These are phyloP conservation scores for Colletotrichum eleusines DNA, from an alignment of 2,329 filamentous ascomycete species.

Conservation along the genomic window DNA sequence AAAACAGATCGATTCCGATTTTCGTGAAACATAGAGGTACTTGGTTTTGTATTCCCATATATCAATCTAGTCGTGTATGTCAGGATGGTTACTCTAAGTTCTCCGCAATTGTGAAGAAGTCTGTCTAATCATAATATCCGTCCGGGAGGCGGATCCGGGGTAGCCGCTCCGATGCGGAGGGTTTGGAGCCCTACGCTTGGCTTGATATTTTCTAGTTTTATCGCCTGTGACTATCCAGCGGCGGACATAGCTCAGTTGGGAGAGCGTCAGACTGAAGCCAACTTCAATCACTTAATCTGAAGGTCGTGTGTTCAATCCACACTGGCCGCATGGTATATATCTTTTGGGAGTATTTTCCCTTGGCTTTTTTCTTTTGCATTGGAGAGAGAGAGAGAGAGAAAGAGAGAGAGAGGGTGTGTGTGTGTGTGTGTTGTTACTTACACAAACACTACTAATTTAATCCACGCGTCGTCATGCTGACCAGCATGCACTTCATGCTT, in stretches of 20 bases:
- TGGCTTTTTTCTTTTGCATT: not conserved
- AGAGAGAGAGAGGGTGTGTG: too few relatives aligned
- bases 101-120: not conserved
- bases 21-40: too few relatives aligned
- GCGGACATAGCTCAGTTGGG: conserved; percentile 42
- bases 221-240: accelerated
- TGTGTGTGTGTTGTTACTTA: too few relatives aligned
- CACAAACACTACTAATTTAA: too few relatives aligned
- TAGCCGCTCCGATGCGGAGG: not conserved
- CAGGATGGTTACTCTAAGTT: too few relatives aligned
- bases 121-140: too few relatives aligned
- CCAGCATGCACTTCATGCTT: conserved; percentile 29
- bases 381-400: too few relatives aligned
- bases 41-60: too few relatives aligned
- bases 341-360: not conserved
- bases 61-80: too few relatives aligned
- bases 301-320: conserved; percentile 41
- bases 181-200: conserved; percentile 6
- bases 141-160: not conserved
- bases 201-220: accelerated
- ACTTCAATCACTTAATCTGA: conserved; percentile 39
- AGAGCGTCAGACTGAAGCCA: conserved; percentile 40
- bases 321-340: conserved; percentile 32
- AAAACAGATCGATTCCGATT: too few relatives aligned
- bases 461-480: not conserved